phyloP scores from a whole-genome alignment of 2,329 filamentous ascomycete species.

The Sporothrix mexicana region DNA sequence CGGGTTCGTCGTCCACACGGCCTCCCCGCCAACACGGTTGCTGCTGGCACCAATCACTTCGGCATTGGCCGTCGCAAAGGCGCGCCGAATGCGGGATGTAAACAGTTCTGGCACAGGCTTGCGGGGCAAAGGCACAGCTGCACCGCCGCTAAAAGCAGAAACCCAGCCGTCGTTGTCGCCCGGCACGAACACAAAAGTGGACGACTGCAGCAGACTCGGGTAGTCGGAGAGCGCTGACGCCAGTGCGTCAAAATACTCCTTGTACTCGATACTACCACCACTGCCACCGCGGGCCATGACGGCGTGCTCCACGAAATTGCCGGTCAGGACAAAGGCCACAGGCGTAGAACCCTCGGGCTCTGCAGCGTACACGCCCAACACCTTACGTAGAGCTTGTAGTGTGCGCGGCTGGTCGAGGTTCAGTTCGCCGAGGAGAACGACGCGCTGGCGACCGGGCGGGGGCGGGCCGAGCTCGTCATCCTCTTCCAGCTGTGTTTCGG shows the following conservation, averaged over 20 bases:
- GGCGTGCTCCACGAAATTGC: constrained; percentile 76
- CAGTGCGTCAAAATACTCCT: constrained; percentile 91
- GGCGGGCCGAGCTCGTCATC: constrained; percentile 29
- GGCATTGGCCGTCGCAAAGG: constrained; percentile 77
- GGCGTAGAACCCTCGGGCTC: constrained; percentile 70
- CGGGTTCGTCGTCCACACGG: constrained; percentile 89
- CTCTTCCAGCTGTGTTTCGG: not conserved
- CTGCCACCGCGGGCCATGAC: constrained; percentile 71
- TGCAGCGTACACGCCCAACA: constrained; percentile 75
- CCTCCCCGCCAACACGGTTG: constrained; percentile 62
- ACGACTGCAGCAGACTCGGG: constrained; percentile 75
- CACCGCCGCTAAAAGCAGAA: constrained; percentile 80
- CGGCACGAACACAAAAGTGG: constrained; percentile 90
- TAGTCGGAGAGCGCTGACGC: constrained; percentile 84
- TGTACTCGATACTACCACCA: constrained; percentile 90
- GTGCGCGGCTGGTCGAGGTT: constrained; percentile 85
- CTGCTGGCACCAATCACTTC: constrained; percentile 54
- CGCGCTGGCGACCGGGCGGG: constrained; percentile 53
- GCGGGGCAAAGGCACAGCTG: constrained; percentile 71
- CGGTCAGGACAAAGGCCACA: constrained; percentile 79
- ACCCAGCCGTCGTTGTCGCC: constrained; percentile 98
- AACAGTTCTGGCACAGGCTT: constrained; percentile 84
- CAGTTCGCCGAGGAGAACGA: constrained; percentile 84
- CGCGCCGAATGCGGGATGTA: constrained; percentile 81
- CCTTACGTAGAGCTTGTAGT: constrained; percentile 77